These are phyloP conservation scores for Saccharum spontaneum DNA, from an alignment of 176 grass and related monocot species.

Conservation along the genomic window DNA sequence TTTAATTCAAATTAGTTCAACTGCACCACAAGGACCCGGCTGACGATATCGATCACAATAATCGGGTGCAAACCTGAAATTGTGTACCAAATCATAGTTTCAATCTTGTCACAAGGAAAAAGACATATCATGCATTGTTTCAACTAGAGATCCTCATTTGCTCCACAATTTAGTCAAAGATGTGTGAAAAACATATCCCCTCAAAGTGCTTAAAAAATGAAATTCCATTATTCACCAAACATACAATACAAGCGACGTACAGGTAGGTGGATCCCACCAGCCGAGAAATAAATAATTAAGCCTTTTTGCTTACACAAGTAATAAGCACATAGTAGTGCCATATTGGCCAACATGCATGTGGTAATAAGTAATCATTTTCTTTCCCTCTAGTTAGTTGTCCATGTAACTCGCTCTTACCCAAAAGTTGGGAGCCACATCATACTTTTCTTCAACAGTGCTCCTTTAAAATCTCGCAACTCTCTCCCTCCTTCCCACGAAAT, in stretches of 20 bases:
- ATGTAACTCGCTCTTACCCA: conserved; percentile 2
- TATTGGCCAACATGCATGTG: neutral
- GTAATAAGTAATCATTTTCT: neutral
- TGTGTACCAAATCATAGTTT: neutral
- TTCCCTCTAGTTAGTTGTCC: neutral
- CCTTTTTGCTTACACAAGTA: neutral
- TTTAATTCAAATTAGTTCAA: conserved; percentile 3
- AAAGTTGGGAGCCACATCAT: conserved; percentile 25
- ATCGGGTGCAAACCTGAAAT: no score
- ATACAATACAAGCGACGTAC: no score
- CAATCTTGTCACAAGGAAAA: neutral
- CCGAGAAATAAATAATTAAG: neutral
- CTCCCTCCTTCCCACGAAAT: conserved; percentile 1
- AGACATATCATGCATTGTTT: neutral
- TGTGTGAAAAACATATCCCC: neutral
- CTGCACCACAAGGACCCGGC: neutral
- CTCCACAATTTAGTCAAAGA: neutral
- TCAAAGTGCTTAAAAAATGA: neutral
- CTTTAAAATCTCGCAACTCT: neutral
- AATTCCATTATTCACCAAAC: no score
- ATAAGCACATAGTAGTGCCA: neutral
- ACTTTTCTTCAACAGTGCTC: neutral
- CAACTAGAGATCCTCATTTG: neutral
- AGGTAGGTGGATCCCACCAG: no score
- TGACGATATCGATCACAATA: no score